Conservation (phyloP, 202 grass and related monocot species). For the Panicum virgatum region DNA sequence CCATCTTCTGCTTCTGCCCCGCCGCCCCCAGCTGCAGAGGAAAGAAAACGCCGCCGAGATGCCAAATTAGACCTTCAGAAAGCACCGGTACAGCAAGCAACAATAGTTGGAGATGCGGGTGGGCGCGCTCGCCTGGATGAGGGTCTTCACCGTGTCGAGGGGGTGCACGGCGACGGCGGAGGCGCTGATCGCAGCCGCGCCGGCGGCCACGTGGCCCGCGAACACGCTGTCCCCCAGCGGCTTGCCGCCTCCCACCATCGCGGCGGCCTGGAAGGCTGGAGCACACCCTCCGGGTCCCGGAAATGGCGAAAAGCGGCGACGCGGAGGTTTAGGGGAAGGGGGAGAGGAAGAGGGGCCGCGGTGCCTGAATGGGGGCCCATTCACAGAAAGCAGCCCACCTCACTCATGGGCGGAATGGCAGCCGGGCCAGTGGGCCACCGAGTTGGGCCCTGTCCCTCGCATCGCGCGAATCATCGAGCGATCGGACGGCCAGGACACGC, state of each 20-base stretch:
- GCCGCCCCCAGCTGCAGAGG: conserved; percentile 43
- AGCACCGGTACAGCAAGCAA: background rate
- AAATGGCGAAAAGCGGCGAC: conserved; percentile 24
- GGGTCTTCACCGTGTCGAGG: conserved; percentile 85
- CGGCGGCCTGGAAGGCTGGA: background rate
- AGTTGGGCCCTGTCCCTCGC: background rate
- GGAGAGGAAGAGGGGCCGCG: background rate
- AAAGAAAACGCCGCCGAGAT: background rate
- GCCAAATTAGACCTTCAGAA: conserved; percentile 18
- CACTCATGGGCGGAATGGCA: background rate
- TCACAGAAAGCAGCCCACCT: background rate
- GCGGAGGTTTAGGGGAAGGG: background rate
- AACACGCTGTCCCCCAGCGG: conserved; percentile 67
- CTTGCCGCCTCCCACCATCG: conserved; percentile 58
- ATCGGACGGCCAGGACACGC: conserved; percentile 15
- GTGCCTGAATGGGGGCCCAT: background rate
- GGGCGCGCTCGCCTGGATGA: conserved; percentile 61
- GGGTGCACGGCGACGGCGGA: conserved; percentile 67
- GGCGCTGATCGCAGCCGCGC: conserved; percentile 48
- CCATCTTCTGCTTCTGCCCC: conserved; percentile 66
- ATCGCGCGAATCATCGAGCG: background rate
- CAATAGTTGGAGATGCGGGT: background rate
- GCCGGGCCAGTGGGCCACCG: conserved; percentile 8
- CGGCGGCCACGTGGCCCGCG: conserved; percentile 61
- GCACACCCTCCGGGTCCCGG: too few relatives aligned